Base-by-base conservation (phyloP, 805 yeast genomes). In the Saturnispora mendoncae region DNA sequence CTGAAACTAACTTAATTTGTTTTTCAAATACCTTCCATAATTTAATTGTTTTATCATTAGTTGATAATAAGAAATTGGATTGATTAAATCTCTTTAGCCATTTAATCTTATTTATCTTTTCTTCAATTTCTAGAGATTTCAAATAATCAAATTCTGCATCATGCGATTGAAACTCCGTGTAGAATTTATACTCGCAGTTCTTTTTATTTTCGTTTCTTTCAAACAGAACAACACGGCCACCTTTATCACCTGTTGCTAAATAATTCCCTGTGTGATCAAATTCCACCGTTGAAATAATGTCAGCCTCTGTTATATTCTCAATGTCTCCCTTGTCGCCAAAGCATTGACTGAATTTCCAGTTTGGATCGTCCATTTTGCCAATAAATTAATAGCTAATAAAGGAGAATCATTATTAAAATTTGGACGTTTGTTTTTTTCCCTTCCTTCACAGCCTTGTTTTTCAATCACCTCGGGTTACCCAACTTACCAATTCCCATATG, bases 291-390 rank as follows among this genome's bases (percentile, higher is more conserved):
- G 96, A 84, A 47, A 92, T 92, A 57, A 92, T 88, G 61, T 92
- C 99, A 4, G 97, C 96, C 58, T 88, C 97, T 3, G 96, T 87
- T 55, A 88, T 85, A 55, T 79, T 83, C 51, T 90, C 97, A 44
- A 88, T 82, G 61, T 92, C 99, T 36, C 95, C 95, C 62, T 94
- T 92, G 63, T 92, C 98, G 49, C 99, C 99, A 71, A 92, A 92
- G 62, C 99, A 92, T 63, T 88, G 97, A 53, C 94, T 83, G 61
- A 88, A 88, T 62, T 85, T 86, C 90, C 90, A 81, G 33, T 46
- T 43, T 45, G 68, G 59, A 42, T 66, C 61, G 32, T 53, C 60
- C 57, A 54, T 52, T 40, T 12, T 17, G 4, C 21, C 6, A 4
- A 10, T 18, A 25, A 23, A 15, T 23, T 15, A 30, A 13, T 14